A percentile compares a stretch with the other conserved stretches of the same genome.
phyloP scores from a whole-genome alignment of 2,329 filamentous ascomycete genomes.

The Paraphoma chrysanthemicola region DNA sequence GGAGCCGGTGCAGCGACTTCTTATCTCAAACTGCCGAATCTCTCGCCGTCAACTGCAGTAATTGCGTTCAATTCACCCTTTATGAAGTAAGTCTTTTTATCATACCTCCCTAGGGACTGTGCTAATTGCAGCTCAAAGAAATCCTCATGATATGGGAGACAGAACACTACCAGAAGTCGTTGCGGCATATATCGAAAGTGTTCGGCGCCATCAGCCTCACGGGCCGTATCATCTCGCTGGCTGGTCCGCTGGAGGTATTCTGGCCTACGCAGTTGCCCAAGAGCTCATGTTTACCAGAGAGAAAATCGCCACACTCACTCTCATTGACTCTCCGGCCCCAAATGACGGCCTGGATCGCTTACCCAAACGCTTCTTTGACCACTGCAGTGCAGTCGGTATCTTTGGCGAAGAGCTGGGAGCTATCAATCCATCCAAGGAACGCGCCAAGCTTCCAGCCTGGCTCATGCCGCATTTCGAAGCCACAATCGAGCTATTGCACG shows the following conservation, averaged over 20 bases:
- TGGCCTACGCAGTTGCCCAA: constrained; percentile 43
- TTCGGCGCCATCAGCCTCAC: constrained; percentile 50
- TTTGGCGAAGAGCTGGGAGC: neutral
- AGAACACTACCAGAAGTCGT: constrained; percentile 36
- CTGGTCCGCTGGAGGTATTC: constrained; percentile 47
- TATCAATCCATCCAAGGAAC: neutral
- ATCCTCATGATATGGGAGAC: constrained; percentile 31
- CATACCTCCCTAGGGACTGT: too few species aligned
- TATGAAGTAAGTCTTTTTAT: constrained; percentile 18
- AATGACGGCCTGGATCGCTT: neutral
- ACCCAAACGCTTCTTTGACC: neutral
- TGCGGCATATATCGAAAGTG: constrained; percentile 50
- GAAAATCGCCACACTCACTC: constrained; percentile 23
- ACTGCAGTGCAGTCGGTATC: neutral
- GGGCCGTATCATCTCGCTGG: constrained; percentile 50
- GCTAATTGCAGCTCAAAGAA: neutral
- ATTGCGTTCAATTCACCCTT: constrained; percentile 58
- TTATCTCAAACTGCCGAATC: constrained; percentile 45
- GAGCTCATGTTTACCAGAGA: constrained; percentile 20
- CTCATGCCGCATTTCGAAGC: neutral
- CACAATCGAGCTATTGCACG: neutral
- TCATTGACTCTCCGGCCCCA: constrained; percentile 29
- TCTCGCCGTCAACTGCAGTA: constrained; percentile 50
- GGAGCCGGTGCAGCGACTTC: constrained; percentile 56
- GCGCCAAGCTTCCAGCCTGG: neutral